Evolutionary conservation across 352 stramenopile genomes (phyloP).

Genomic region (Phytopythium mirpurense): DNA sequence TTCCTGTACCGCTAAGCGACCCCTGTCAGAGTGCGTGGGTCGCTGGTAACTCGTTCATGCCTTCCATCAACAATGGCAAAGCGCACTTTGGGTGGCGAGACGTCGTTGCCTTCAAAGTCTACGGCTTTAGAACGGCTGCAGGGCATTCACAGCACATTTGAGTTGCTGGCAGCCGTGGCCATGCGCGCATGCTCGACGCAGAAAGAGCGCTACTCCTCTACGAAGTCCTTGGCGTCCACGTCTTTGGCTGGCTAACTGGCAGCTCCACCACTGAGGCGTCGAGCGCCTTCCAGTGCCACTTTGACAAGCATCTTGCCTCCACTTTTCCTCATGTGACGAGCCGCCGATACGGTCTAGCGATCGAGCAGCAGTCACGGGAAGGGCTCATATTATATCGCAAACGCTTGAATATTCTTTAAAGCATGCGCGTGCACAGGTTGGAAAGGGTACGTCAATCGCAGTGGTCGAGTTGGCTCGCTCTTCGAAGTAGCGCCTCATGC

Average conservation of each 20-base stretch:
- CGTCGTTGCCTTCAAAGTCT: constrained; percentile 23
- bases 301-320: not conserved
- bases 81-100: constrained; percentile 35
- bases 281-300: not conserved
- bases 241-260: constrained; percentile 31
- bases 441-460: no score
- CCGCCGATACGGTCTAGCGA: not conserved
- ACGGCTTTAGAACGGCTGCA: constrained; percentile 20
- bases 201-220: constrained; percentile 16
- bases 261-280: not conserved
- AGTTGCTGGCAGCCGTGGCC: constrained; percentile 15
- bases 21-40: constrained; percentile 14
- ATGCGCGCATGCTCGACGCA: constrained; percentile 24
- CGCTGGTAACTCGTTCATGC: constrained; percentile 16
- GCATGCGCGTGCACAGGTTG: no score
- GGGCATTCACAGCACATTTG: constrained; percentile 19
- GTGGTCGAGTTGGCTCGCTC: no score
- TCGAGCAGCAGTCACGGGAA: no score
- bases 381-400: no score
- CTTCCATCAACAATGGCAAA: constrained; percentile 23
- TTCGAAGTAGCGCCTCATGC: not conserved
- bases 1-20: constrained; percentile 20
- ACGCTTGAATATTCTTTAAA: not conserved
- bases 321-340: not conserved
- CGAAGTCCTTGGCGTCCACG: constrained; percentile 14